Evolutionary conservation across 2,329 filamentous ascomycete genomes (phyloP).

Genomic region (Aspergillus sojae): DNA sequence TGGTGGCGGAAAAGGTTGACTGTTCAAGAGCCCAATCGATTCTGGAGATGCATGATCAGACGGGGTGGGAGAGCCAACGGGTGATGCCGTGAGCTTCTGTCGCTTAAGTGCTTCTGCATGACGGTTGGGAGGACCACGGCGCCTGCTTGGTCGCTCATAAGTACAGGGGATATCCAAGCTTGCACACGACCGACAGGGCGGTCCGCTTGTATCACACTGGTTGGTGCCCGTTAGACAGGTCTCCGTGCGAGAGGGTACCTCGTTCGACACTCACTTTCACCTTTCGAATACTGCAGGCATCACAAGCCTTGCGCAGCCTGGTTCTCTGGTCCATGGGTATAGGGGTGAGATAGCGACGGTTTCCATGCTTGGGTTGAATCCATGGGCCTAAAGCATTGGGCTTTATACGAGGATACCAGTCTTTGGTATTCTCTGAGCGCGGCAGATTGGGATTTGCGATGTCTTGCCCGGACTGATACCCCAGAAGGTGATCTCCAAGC

Average conservation of each 20-base stretch:
- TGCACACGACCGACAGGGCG: conserved; percentile 66
- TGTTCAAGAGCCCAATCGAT: conserved; percentile 30
- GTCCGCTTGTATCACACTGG: conserved; percentile 67
- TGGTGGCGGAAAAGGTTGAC: conserved; percentile 37
- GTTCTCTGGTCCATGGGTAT: conserved; percentile 41
- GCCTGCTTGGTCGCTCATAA: conserved; percentile 64
- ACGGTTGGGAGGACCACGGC: conserved; percentile 66
- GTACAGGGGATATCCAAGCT: conserved; percentile 69
- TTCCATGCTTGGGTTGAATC: conserved; percentile 28
- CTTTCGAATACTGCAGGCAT: conserved; percentile 57
- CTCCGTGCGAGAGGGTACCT: not conserved
- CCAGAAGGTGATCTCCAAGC: not conserved
- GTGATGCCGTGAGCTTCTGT: conserved; percentile 51
- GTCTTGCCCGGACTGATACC: not conserved
- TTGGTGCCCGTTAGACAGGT: conserved; percentile 7
- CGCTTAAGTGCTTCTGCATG: conserved; percentile 70
- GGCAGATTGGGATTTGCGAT: conserved; percentile 4
- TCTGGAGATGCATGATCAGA: conserved; percentile 46
- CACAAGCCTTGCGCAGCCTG: conserved; percentile 55
- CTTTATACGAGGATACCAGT: conserved; percentile 2
- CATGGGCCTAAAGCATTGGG: conserved; percentile 15
- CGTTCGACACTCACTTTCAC: conserved; percentile 49
- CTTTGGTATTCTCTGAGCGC: conserved; percentile 1
- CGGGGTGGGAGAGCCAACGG: conserved; percentile 41
- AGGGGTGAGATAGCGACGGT: conserved; percentile 19